These are phyloP conservation scores for Chytriomyces sp. DNA, from an alignment of 192 early-diverging fungal species.

Conservation along the genomic window DNA sequence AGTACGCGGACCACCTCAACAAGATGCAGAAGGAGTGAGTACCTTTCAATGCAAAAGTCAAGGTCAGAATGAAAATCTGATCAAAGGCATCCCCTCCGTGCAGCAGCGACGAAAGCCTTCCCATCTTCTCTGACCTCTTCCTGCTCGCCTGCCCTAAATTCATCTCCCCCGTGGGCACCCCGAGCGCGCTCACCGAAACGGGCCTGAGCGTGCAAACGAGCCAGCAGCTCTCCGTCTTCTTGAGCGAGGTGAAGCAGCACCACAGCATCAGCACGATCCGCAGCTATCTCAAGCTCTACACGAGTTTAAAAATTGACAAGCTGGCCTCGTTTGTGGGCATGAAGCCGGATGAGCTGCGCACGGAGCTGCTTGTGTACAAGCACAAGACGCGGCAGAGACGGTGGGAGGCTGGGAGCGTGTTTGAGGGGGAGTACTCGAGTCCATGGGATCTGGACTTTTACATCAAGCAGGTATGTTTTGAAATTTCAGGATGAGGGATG, in stretches of 20 bases:
- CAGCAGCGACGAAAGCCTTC: slow-evolving; percentile 75
- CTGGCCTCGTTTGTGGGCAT: slow-evolving; percentile 85
- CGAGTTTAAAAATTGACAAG: slow-evolving; percentile 85
- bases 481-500: not conserved
- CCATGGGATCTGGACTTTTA: slow-evolving; percentile 92
- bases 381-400: slow-evolving; percentile 90
- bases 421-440: slow-evolving; percentile 79
- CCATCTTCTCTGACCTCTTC: slow-evolving; percentile 87
- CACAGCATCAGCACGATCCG: slow-evolving; percentile 83
- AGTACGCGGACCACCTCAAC: slow-evolving; percentile 87
- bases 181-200: slow-evolving; percentile 1
- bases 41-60: not conserved
- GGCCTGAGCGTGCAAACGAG: slow-evolving; percentile 60
- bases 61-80: slow-evolving; percentile 10
- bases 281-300: slow-evolving; percentile 96
- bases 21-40: slow-evolving; percentile 80
- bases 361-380: slow-evolving; percentile 90
- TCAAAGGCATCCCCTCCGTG: not conserved
- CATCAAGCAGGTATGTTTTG: slow-evolving; percentile 66
- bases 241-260: slow-evolving; percentile 84
- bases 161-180: slow-evolving; percentile 79
- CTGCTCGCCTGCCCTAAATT: slow-evolving; percentile 93
- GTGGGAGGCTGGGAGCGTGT: slow-evolving; percentile 77
- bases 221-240: slow-evolving; percentile 85
- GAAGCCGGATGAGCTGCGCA: slow-evolving; percentile 47